Evolutionary conservation across 169 alveolate genomes (phyloP).

Genomic region (Plasmodium inui): DNA sequence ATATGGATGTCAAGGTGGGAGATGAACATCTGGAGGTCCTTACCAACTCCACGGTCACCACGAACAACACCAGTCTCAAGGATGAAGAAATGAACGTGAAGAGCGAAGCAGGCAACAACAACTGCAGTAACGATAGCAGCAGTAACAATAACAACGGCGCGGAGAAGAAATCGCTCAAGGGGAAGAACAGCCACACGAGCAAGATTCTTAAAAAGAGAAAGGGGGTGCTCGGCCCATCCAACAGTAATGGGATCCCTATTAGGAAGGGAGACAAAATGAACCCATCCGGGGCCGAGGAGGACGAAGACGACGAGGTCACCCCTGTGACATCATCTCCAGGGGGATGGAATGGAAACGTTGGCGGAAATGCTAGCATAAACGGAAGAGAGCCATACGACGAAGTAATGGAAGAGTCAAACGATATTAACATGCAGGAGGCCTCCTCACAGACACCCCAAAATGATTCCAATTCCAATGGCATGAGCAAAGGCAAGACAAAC

Average conservation of each 20-base stretch:
- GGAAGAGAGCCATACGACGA: not conserved
- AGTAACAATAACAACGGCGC: not conserved
- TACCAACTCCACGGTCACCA: conserved; percentile 31
- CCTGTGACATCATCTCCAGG: not conserved
- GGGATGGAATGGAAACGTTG: not conserved
- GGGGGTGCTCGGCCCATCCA: conserved; percentile 4
- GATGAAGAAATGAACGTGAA: conserved; percentile 49
- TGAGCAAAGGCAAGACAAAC: not conserved
- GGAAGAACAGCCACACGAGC: not conserved
- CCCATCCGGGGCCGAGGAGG: conserved; percentile 24
- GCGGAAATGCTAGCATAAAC: not conserved
- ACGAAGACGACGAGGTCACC: conserved; percentile 3
- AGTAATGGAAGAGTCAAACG: conserved; percentile 12
- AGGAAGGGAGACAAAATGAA: conserved; percentile 19
- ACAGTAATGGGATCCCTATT: not conserved
- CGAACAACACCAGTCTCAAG: conserved; percentile 19
- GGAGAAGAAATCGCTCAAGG: conserved; percentile 10
- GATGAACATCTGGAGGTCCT: conserved; percentile 13
- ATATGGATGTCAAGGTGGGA: not conserved
- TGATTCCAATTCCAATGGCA: conserved; percentile 4
- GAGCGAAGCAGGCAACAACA: not conserved
- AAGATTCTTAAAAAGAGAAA: conserved; percentile 36
- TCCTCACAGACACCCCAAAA: not conserved
- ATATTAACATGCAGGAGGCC: not conserved
- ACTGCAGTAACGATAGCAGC: not conserved